Conservation (phyloP, 352 stramenopile genomes). For the Globisporangium cederbergense region DNA sequence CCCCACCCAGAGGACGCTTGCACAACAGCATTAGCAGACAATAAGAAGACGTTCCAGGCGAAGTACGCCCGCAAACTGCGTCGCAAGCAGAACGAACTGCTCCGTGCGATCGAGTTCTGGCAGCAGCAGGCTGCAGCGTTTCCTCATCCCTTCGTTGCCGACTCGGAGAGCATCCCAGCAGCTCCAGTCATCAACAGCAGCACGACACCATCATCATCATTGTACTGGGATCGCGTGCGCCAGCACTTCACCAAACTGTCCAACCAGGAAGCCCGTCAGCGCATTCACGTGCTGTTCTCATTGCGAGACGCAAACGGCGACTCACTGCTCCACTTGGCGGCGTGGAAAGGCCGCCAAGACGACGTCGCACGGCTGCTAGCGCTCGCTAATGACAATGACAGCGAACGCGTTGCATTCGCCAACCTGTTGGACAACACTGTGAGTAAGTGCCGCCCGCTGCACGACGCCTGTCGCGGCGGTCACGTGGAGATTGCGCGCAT, state of each 20-base stretch:
- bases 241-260: slow-evolving; percentile 11
- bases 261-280: neutral
- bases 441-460: slow-evolving; percentile 39
- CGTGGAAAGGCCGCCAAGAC: slow-evolving; percentile 36
- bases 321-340: slow-evolving; percentile 51
- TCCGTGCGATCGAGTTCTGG: slow-evolving; percentile 24
- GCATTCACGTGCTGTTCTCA: slow-evolving; percentile 2
- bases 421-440: slow-evolving; percentile 49
- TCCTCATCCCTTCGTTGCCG: neutral
- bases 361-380: slow-evolving; percentile 28
- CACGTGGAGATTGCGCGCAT: slow-evolving; percentile 30
- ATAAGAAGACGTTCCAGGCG: slow-evolving; percentile 23
- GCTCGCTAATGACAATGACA: slow-evolving; percentile 15
- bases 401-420: neutral
- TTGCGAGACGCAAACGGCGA: slow-evolving; percentile 27
- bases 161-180: neutral
- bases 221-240: slow-evolving; percentile 26
- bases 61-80: slow-evolving; percentile 38
- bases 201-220: neutral
- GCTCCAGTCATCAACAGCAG: neutral
- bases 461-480: slow-evolving; percentile 54
- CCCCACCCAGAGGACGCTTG: neutral
- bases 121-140: slow-evolving; percentile 25
- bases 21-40: slow-evolving; percentile 8
- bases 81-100: slow-evolving; percentile 21